Evolutionary conservation across 2,329 filamentous ascomycete species (phyloP), one percentile per base, ranked within the genome.

Genomic region (Arthroderma uncinatum): DNA sequence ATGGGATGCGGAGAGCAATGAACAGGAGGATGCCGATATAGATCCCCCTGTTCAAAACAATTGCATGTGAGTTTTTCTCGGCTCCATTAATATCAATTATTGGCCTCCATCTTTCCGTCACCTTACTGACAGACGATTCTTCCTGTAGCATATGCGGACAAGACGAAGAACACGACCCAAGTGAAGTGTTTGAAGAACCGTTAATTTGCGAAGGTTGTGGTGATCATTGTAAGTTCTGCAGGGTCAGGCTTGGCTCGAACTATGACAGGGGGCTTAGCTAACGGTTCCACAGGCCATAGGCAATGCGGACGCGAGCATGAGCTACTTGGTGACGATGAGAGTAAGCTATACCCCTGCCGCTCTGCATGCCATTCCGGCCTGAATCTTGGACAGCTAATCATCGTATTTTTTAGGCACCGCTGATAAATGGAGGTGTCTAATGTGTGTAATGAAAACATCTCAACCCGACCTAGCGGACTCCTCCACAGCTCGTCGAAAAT

Each of bases 221-320:
- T 62, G 87, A 92, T 68, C 87, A 89, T 72, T 84, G 90, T 95
- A 77, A 73, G 87, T 82, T 64, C 58, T 16, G 28, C 61, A 56
- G 55, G 61, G 64, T 63, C 59, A 60, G 62, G 65, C 36, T 66
- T 66, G 65, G 61, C 68, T 67, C 68, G 54, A 56, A 56, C 65
- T 61, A 54, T 59, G 36, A 37, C 59, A 59, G 56, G 56, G 57
- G 64, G 62, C 65, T 69, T 61, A 70, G 67, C 76, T 75, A 72
- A 76, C 72, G 70, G 72, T 66, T 68, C 68, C 76, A 68, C 76
- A 95, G 92, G 90, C 67, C 92, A 97, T 76, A 84, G 86, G 70
- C 86, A 93, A 79, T 96, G 92, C 74, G 91, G 89, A 58, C 83
- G 86, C 67, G 82, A 86, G 68, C 81, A 82, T 68, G 81, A 81